Base-by-base conservation (phyloP, 306 rosid genomes). In the Crataegus laevigata region DNA sequence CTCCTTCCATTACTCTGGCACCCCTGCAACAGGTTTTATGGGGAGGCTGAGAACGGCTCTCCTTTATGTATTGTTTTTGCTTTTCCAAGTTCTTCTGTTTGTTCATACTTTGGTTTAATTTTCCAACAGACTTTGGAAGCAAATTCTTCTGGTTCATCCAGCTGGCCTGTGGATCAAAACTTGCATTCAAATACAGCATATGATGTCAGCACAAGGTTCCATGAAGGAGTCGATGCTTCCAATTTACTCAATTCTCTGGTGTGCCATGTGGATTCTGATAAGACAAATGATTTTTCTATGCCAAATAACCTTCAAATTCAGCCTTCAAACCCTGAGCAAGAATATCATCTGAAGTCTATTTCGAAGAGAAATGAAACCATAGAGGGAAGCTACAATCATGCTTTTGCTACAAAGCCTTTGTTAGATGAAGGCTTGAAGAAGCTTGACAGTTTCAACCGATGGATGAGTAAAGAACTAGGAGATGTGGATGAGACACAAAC, bases 381-480 rank as follows among this genome's bases (percentile, higher is more conserved):
- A 45, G 90, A 81, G 85, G 89, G 83, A 74, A 80, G 76, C 75
- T 57, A 81, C 54, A 85, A 78, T 71, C 62, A 68, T 55, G 21
- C 34, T 65, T 80, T 81, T 74, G 69, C 82, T 61, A 70, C 63
- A 50, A 88, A 78, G 80, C 78, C 89, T 57, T 73, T 69, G 64
- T 77, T 87, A 47, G 91, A 82, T 79, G 91, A 85, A 79, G 85
- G 90, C 75, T 79, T 93, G 80, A 89, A 83, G 81, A 93, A 89
- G 85, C 84, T 80, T 34, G 96, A 91, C 81, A 93, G 97, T 82
- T 93, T 91, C 86, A 88, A 84, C 84, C 88, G 69, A 85, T 93
- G 97, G 97, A 88, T 91, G 92, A 85, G 83, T 75, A 89, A 79
- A 76, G 97, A 91, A 80, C 91, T 93, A 51, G 94, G 86, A 73